Conservation (phyloP, 106 monocot species). For the Dioscorea alata region DNA sequence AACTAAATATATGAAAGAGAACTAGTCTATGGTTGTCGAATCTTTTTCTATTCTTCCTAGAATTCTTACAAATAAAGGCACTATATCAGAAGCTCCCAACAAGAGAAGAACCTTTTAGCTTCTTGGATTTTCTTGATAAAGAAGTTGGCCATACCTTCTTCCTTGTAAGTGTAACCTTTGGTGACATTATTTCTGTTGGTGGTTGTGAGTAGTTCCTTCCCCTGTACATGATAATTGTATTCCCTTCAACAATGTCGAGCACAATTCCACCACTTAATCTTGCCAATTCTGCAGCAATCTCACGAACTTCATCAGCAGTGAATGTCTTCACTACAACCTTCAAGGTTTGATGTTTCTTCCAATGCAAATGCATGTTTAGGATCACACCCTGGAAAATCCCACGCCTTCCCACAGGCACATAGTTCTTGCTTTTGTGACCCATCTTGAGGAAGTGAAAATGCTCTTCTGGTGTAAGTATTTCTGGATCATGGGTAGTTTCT, state of each 20-base stretch:
- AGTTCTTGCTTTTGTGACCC: constrained; percentile 88
- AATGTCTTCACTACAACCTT: constrained; percentile 95
- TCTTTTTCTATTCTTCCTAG: background rate
- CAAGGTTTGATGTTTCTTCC: constrained; percentile 98
- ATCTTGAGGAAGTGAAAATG: constrained; percentile 90
- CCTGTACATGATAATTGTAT: constrained; percentile 93
- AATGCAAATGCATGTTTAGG: constrained; percentile 99
- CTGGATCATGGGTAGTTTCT: constrained; percentile 79
- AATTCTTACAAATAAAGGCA: background rate
- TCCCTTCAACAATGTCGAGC: constrained; percentile 76
- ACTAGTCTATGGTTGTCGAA: background rate
- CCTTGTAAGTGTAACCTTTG: constrained; percentile 74
- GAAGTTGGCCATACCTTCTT: constrained; percentile 63
- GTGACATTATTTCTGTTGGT: constrained; percentile 97
- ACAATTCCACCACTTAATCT: constrained; percentile 94
- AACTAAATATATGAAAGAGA: background rate
- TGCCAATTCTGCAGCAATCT: constrained; percentile 82
- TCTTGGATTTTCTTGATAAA: background rate
- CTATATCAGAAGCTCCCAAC: background rate
- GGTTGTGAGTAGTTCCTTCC: constrained; percentile 98
- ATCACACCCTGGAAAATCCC: constrained; percentile 98
- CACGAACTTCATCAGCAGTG: constrained; percentile 76
- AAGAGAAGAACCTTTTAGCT: background rate
- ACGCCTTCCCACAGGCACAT: constrained; percentile 92
- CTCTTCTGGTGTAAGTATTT: constrained; percentile 94